A percentile compares a stretch with the other conserved stretches of the same genome.
Conservation (phyloP, 75 land plant genomes). For the Pinus tabuliformis region DNA sequence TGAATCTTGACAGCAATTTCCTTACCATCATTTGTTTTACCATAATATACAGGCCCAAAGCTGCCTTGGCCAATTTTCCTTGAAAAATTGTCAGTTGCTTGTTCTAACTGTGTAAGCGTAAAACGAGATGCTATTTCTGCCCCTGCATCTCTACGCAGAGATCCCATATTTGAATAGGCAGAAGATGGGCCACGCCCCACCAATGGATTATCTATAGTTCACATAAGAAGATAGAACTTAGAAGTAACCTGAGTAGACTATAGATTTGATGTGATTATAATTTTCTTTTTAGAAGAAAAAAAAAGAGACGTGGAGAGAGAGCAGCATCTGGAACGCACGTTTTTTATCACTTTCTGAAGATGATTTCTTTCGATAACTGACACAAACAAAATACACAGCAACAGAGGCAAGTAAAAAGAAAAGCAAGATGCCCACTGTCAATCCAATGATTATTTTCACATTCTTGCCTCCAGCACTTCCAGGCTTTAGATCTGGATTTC, state of each 20-base stretch:
- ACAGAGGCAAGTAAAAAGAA: neutral
- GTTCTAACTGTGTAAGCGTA: conserved; percentile 44
- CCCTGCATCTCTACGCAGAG: conserved; percentile 37
- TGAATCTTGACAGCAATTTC: conserved; percentile 72
- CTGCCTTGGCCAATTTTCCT: conserved; percentile 72
- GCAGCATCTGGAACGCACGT: neutral
- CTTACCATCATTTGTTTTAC: conserved; percentile 60
- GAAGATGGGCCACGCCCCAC: conserved; percentile 2
- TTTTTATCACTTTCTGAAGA: conserved; percentile 1
- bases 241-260: too few relatives aligned
- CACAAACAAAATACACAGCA: neutral
- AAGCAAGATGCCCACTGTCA: neutral
- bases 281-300: neutral
- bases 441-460: neutral
- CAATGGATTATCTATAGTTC: neutral
- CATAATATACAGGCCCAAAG: conserved; percentile 82
- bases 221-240: too few relatives aligned
- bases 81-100: conserved; percentile 48
- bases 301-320: neutral
- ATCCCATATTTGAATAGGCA: conserved; percentile 17
- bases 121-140: conserved; percentile 30
- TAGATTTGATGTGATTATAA: too few relatives aligned
- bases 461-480: neutral
- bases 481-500: conserved; percentile 2
- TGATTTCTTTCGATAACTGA: neutral